These are phyloP conservation scores for Physaria fendleri DNA, from an alignment of 345 rosid genomes.

Conservation along the genomic window DNA sequence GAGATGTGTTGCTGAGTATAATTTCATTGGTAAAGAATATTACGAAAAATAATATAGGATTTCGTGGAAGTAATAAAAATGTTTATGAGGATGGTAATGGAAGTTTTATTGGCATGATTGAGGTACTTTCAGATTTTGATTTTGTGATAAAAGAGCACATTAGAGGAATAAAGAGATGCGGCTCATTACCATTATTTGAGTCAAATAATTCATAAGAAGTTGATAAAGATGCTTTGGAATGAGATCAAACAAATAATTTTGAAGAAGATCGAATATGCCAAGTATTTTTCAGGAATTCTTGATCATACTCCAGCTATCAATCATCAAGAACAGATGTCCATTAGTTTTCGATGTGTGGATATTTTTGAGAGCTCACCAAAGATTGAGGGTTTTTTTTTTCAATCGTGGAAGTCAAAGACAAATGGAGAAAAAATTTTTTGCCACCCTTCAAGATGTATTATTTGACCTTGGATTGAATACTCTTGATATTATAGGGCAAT, in stretches of 20 bases:
- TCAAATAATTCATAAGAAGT: background rate
- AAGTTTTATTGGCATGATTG: too few relatives aligned
- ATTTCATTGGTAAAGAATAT: too few relatives aligned
- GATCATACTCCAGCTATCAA: background rate
- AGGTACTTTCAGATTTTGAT: too few relatives aligned
- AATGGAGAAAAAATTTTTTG: too few relatives aligned
- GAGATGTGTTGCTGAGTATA: too few relatives aligned
- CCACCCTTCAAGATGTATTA: background rate
- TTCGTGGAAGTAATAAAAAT: too few relatives aligned
- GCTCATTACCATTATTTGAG: too few relatives aligned
- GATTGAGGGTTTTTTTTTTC: background rate
- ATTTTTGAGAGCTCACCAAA: background rate
- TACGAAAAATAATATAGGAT: too few relatives aligned
- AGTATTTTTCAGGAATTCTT: background rate
- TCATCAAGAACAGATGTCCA: background rate
- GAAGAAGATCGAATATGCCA: background rate
- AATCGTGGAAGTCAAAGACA: background rate
- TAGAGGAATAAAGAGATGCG: too few relatives aligned
- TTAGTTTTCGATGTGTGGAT: background rate
- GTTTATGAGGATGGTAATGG: too few relatives aligned
- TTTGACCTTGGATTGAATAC: background rate
- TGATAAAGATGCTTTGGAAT: background rate
- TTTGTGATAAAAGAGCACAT: too few relatives aligned
- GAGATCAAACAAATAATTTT: background rate
- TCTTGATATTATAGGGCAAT: background rate